These are phyloP conservation scores for Canavalia gladiata DNA, from an alignment of 306 rosid genomes.

Conservation along the genomic window DNA sequence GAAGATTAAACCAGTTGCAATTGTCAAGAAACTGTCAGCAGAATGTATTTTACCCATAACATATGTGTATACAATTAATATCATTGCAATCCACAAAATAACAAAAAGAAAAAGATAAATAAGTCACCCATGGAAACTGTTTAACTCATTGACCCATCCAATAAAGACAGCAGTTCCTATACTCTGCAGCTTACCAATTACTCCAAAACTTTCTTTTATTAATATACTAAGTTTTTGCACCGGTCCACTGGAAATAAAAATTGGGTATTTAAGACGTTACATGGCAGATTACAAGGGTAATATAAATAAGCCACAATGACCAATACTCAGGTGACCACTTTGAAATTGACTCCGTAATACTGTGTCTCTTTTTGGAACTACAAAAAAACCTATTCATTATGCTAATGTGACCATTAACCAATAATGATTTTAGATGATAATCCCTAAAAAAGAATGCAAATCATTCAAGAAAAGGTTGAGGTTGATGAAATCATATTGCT, in stretches of 20 bases:
- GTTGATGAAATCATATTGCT: background rate
- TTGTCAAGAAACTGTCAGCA: background rate
- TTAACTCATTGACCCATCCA: background rate
- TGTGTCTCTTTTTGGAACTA: slow-evolving; percentile 4
- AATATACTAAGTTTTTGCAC: background rate
- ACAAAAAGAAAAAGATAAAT: background rate
- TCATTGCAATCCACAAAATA: background rate
- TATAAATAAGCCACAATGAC: background rate
- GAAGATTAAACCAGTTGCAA: background rate
- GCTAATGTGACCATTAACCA: background rate
- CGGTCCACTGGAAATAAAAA: background rate
- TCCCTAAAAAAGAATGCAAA: slow-evolving; percentile 6
- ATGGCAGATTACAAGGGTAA: background rate
- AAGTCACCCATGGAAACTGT: background rate
- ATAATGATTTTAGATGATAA: background rate
- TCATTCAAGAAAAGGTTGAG: background rate
- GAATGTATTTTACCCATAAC: background rate
- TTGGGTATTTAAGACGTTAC: background rate
- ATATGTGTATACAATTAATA: background rate
- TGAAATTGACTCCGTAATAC: background rate
- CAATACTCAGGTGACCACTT: background rate
- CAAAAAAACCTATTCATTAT: background rate
- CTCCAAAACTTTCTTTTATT: background rate
- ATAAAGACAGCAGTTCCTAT: slow-evolving; percentile 10
- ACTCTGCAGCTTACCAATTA: background rate